Evolutionary conservation across 139 green algal species (phyloP).

Genomic region (Raphidocelis subcapitata): DNA sequence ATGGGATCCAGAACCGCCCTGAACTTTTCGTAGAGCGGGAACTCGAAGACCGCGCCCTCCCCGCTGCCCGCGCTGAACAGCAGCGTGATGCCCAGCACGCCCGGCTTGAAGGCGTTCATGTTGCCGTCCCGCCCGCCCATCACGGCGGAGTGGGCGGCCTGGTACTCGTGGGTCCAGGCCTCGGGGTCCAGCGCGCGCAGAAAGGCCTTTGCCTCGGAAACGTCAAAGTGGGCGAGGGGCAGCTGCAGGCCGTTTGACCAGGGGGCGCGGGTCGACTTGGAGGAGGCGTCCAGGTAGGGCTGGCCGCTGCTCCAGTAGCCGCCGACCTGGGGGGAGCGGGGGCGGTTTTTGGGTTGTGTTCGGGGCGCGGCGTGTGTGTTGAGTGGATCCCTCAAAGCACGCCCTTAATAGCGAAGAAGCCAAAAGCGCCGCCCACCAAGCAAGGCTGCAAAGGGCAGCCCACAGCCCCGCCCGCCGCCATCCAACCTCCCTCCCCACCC

Average conservation of each 20-base stretch:
- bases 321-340: conserved; percentile 20
- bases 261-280: conserved; percentile 20
- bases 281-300: conserved; percentile 40
- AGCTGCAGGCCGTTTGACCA: conserved; percentile 12
- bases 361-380: no score
- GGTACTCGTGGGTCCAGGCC: conserved; percentile 38
- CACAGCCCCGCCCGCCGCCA: no score
- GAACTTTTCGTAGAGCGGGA: conserved; percentile 66
- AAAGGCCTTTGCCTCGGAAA: no score
- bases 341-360: no score
- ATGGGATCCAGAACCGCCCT: conserved; percentile 51
- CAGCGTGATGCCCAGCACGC: conserved; percentile 41
- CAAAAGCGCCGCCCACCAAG: background rate
- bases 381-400: background rate
- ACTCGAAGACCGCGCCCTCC: conserved; percentile 54
- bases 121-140: conserved; percentile 49
- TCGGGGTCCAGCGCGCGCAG: conserved; percentile 24
- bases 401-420: background rate
- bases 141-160: conserved; percentile 47
- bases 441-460: no score
- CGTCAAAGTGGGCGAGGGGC: no score
- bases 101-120: conserved; percentile 62
- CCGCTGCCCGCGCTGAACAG: conserved; percentile 60
- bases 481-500: no score
- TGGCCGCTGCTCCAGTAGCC: conserved; percentile 52